phyloP scores from a whole-genome alignment of 257 asterid species.

The Nicotiana sylvestris region DNA sequence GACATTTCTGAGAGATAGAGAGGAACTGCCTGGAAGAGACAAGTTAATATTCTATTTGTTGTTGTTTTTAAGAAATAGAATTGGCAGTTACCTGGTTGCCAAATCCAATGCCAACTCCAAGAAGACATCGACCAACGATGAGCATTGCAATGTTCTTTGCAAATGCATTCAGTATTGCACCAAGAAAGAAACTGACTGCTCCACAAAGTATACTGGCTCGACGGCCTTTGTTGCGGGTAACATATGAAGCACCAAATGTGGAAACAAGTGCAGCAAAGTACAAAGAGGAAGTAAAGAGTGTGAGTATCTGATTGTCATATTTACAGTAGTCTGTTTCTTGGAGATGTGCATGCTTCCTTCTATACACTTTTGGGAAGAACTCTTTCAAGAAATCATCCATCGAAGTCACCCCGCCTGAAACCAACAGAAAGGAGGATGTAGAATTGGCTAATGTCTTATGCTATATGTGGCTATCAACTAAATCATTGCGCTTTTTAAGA shows the following conservation, averaged over 20 bases:
- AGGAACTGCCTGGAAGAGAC: constrained; percentile 48
- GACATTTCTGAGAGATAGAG: constrained; percentile 66
- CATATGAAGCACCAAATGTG: constrained; percentile 58
- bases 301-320: constrained; percentile 70
- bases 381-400: constrained; percentile 72
- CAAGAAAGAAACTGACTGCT: constrained; percentile 55
- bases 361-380: constrained; percentile 63
- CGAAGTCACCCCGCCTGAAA: constrained; percentile 77
- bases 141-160: constrained; percentile 59
- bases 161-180: constrained; percentile 56
- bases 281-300: constrained; percentile 76
- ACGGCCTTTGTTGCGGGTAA: constrained; percentile 61
- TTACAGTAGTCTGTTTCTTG: constrained; percentile 67
- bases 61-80: not conserved
- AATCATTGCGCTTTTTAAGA: not conserved
- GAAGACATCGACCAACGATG: constrained; percentile 61
- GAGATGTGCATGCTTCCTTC: constrained; percentile 42
- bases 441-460: no score
- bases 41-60: no score
- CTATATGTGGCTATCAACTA: not conserved
- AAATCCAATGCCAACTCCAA: constrained; percentile 84
- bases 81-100: constrained; percentile 58
- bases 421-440: not conserved
- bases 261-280: constrained; percentile 66
- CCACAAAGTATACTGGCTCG: constrained; percentile 62